These are phyloP conservation scores for Gnaphalium uliginosum DNA, from an alignment of 129 eudicot genomes.

Conservation along the genomic window DNA sequence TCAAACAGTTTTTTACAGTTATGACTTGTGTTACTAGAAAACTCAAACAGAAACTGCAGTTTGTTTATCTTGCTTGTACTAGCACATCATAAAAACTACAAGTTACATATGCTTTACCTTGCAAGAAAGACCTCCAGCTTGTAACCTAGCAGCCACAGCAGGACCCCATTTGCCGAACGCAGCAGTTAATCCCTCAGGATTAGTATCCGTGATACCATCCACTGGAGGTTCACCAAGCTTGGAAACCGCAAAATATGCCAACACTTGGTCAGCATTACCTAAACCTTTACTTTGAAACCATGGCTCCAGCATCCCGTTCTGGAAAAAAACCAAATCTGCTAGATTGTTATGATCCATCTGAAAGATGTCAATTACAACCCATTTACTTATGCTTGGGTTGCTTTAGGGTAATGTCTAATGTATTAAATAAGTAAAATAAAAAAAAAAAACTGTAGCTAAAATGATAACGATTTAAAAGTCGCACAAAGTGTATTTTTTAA, in stretches of 20 bases:
- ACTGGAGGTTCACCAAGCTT: conserved; percentile 93
- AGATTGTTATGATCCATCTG: conserved; percentile 63
- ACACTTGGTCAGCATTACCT: conserved; percentile 76
- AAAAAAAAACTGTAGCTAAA: too few species aligned
- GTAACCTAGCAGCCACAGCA: conserved; percentile 83
- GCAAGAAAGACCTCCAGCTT: conserved; percentile 89
- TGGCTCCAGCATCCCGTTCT: conserved; percentile 99
- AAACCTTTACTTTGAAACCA: conserved; percentile 93
- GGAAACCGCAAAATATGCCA: conserved; percentile 89
- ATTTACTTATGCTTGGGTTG: neutral
- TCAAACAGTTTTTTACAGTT: neutral
- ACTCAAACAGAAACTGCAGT: neutral
- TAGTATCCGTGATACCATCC: conserved; percentile 88
- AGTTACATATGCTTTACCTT: conserved; percentile 44
- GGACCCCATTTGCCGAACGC: conserved; percentile 86
- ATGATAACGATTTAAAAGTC: too few species aligned
- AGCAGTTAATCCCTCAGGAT: conserved; percentile 84
- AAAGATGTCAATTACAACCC: neutral
- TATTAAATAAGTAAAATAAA: too few species aligned
- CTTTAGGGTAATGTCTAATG: neutral
- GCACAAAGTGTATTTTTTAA: too few species aligned
- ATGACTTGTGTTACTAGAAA: neutral
- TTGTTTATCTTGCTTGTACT: neutral
- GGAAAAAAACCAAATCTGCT: conserved; percentile 99
- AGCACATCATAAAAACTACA: neutral